Evolutionary conservation across 257 asterid species (phyloP).

Genomic region (Handroanthus guayacan): DNA sequence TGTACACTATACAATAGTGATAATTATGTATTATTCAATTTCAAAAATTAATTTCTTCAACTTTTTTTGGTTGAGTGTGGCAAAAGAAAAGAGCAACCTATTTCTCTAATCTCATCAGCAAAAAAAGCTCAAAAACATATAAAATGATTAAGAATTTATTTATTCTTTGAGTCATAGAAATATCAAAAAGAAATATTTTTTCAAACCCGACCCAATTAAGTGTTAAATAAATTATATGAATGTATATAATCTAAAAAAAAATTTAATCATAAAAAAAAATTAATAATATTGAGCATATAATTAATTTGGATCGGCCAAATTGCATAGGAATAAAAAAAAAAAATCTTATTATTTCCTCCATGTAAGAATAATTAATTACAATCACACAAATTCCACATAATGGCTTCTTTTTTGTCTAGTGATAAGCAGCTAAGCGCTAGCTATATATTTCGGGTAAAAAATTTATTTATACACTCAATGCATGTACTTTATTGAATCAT

Average conservation of each 20-base stretch:
- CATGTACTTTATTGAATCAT: neutral
- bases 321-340: too few species aligned
- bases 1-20: too few species aligned
- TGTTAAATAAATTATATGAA: too few species aligned
- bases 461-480: neutral
- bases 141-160: neutral
- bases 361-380: neutral
- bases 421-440: neutral
- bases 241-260: too few species aligned
- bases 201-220: too few species aligned
- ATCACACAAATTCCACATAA: neutral
- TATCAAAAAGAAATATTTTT: neutral
- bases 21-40: neutral
- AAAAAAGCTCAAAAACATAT: neutral
- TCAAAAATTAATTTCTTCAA: neutral
- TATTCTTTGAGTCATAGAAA: neutral
- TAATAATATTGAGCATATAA: too few species aligned
- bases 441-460: neutral
- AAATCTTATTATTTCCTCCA: too few species aligned
- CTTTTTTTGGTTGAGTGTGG: neutral
- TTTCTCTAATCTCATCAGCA: neutral
- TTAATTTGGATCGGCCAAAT: too few species aligned
- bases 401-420: neutral
- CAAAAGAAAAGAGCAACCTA: too few species aligned
- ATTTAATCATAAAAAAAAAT: too few species aligned